Base-by-base conservation (phyloP, 2,329 filamentous ascomycete species). In the Coleophoma crateriformis region DNA sequence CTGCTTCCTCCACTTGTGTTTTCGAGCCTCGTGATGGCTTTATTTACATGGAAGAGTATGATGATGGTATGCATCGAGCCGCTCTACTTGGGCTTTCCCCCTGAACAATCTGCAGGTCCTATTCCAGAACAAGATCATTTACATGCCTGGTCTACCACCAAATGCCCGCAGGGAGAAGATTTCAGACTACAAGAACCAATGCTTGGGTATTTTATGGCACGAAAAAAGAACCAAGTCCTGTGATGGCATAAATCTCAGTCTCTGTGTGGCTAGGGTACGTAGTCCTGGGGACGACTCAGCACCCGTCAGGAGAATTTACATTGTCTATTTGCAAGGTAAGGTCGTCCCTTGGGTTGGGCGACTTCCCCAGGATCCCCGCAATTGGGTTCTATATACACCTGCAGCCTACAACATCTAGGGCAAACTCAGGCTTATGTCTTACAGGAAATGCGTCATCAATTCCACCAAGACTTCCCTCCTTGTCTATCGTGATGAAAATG, bases 101-200 rank as follows among this genome's bases (percentile, higher is more conserved):
- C 27, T 27, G 27, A 27, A 27, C 7, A 27, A 27, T 27, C 27
- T 27, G 27, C 27, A 27, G 27, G 27, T 27, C 27, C 58, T 87
- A 4, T 87, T 90, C 63, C 88, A 91, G 67, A 88, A 91, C 61
- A 85, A 85, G 62, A 88, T 91, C 62, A 86, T 91, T 51, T 91
- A 90, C 67, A 89, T 90, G 71, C 85, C 87, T 0, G 85, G 84
- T 42, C 68, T 90, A 46, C 86, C 87, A 15, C 87, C 87, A 2
- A 85, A 85, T 60, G 75, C 87, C 0, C 76, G 86, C 14, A 74
- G 76, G 20, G 84, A 90, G 68, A 81, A 69, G 50, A 84, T 91
- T 35, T 68, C 71, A 3, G 80, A 87, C 58, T 90, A 88, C 61
- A 70, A 71, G 22, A 63, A 65, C 4, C 72, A 77, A 35, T 88